Conservation (phyloP, 106 monocot species). For the Amphibolis antarctica region DNA sequence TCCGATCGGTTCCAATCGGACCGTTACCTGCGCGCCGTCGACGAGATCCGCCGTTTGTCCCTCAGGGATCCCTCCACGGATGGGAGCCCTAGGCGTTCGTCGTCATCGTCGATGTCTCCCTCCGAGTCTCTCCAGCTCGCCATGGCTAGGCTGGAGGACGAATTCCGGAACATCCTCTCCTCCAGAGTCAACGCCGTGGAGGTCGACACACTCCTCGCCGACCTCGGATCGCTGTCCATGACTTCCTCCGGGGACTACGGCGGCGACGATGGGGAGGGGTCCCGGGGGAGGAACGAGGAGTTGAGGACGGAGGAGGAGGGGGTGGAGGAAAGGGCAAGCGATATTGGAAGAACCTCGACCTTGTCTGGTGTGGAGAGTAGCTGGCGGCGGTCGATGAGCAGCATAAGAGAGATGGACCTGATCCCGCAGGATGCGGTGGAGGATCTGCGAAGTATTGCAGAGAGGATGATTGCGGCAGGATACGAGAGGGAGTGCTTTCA, state of each 20-base stretch:
- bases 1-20: conserved; percentile 28
- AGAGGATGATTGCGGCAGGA: conserved; percentile 56
- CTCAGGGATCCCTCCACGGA: conserved; percentile 7
- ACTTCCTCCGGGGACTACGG: conserved; percentile 13
- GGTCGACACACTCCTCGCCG: conserved; percentile 39
- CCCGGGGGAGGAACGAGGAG: background rate
- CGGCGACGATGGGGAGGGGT: background rate
- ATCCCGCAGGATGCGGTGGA: conserved; percentile 41
- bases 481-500: conserved; percentile 65
- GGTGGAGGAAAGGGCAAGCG: background rate
- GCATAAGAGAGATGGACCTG: conserved; percentile 69
- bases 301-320: conserved; percentile 2
- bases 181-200: conserved; percentile 47
- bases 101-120: conserved; percentile 1
- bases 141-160: conserved; percentile 91
- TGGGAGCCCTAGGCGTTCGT: conserved; percentile 13
- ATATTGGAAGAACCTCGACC: conserved; percentile 3
- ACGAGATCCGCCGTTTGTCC: conserved; percentile 31
- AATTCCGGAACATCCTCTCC: conserved; percentile 74
- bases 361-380: background rate
- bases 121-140: conserved; percentile 44
- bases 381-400: conserved; percentile 33
- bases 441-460: conserved; percentile 58
- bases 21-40: conserved; percentile 39
- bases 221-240: conserved; percentile 47